Evolutionary conservation across 805 yeast species (phyloP).

Genomic region (Candida rishiriensis): DNA sequence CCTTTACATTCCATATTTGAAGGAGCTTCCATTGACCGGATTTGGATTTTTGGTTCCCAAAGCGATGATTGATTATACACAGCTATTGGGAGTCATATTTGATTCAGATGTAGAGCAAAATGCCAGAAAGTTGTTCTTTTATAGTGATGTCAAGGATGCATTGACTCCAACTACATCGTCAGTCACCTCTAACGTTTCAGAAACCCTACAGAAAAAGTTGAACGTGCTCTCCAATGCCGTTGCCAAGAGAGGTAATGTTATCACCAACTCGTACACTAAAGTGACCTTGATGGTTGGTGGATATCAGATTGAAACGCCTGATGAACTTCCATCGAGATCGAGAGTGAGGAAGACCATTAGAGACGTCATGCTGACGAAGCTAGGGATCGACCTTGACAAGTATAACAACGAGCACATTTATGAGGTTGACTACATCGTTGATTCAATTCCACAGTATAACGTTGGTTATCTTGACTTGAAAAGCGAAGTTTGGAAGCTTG

Average conservation of each 20-base stretch:
- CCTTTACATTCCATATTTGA: constrained; percentile 47
- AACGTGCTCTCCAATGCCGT: constrained; percentile 14
- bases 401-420: constrained; percentile 17
- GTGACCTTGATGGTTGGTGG: constrained; percentile 93
- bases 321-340: constrained; percentile 20
- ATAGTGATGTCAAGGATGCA: constrained; percentile 13
- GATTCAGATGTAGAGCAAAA: constrained; percentile 80
- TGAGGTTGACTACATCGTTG: constrained; percentile 38
- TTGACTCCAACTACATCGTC: constrained; percentile 2
- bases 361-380: constrained; percentile 17
- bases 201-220: constrained; percentile 4
- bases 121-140: constrained; percentile 25
- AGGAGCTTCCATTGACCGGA: constrained; percentile 46
- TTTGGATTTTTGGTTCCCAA: constrained; percentile 88
- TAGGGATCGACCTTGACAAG: constrained; percentile 16
- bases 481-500: constrained; percentile 29
- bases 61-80: constrained; percentile 37
- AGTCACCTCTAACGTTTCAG: background rate
- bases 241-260: constrained; percentile 12
- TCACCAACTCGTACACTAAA: constrained; percentile 48
- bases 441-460: constrained; percentile 76
- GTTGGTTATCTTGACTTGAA: constrained; percentile 59
- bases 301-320: constrained; percentile 17
- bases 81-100: constrained; percentile 79
- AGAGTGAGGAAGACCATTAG: constrained; percentile 18